phyloP scores from a whole-genome alignment of 176 grass and related monocot species.

The Canna indica region DNA sequence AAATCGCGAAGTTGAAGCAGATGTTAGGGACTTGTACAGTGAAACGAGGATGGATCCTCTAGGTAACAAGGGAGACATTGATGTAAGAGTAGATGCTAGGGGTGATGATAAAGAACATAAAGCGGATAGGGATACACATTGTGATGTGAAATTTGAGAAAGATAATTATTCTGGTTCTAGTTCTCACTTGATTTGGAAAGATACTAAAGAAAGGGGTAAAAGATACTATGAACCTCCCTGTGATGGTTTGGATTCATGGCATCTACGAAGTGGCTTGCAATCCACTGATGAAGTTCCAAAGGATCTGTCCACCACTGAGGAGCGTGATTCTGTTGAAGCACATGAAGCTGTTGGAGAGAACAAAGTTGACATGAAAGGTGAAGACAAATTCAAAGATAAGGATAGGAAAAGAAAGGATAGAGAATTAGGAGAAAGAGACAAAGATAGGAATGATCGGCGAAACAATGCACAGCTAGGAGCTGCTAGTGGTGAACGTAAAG shows the following conservation, averaged over 20 bases:
- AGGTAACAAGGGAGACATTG: neutral
- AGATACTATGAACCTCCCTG: conserved; percentile 26
- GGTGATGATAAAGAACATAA: conserved; percentile 30
- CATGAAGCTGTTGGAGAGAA: conserved; percentile 56
- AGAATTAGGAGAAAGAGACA: conserved; percentile 44
- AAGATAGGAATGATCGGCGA: conserved; percentile 47
- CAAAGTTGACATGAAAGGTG: conserved; percentile 46
- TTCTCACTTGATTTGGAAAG: conserved; percentile 9
- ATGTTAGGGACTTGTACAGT: neutral
- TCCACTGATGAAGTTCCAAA: conserved; percentile 41
- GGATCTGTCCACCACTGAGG: conserved; percentile 22
- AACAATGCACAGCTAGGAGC: conserved; percentile 30
- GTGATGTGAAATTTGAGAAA: conserved; percentile 53
- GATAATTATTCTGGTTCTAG: conserved; percentile 31
- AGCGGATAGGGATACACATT: conserved; percentile 32
- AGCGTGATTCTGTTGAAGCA: conserved; percentile 27
- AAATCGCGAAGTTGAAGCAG: conserved; percentile 24
- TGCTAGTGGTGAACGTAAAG: conserved; percentile 39
- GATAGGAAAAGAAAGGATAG: conserved; percentile 56
- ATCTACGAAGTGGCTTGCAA: conserved; percentile 35
- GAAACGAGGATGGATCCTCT: neutral
- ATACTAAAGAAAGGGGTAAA: conserved; percentile 22
- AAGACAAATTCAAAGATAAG: conserved; percentile 62
- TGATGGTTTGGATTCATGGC: conserved; percentile 45
- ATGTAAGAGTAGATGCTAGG: neutral